Evolutionary conservation across 106 monocot genomes (phyloP), one percentile per base, ranked within the genome.

Genomic region (Dioscorea zingiberensis): DNA sequence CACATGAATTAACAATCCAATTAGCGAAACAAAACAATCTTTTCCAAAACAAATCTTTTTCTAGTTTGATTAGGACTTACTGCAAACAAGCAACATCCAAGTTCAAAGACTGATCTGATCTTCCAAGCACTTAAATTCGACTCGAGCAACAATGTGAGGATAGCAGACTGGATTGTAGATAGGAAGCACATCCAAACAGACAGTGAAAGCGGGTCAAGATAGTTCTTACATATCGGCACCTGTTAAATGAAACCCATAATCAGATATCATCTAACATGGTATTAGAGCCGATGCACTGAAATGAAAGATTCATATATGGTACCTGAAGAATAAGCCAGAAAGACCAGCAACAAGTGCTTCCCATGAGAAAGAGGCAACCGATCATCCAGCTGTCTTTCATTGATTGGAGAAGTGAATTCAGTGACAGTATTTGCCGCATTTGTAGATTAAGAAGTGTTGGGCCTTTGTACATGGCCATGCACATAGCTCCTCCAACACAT

Each of bases 401-500:
- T 60, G 6, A 11, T 3, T 69, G 38, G 58, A 57, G 26, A 14
- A 51, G 15, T 18, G 51, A 51, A 19, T 3, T 13, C 3, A 51
- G 51, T 38, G 38, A 8, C 38, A 38, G 10, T 6, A 51, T 0
- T 51, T 51, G 51, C 4, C 4, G 38, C 18, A 51, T 55, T 17
- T 44, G 22, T 21, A 46, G 21, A 19, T 59, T 48, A 5, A 67
- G 74, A 38, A 88, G 77, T 44, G 30, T 77, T 29, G 59, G 77
- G 10, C 87, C 84, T 71, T 66, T 80, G 24, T 63, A 80, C 0
- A 87, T 55, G 5, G 74, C 72, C 73, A 87, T 83, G 28, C 30
- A 49, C 16, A 51, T 53, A 0, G 87, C 87, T 49, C 87, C 87
- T 22, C 73, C 74, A 7, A 88, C 72, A 48, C 83, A 84, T 19